Evolutionary conservation across 805 yeast genomes (phyloP).

Genomic region (Candida silvicultrix): DNA sequence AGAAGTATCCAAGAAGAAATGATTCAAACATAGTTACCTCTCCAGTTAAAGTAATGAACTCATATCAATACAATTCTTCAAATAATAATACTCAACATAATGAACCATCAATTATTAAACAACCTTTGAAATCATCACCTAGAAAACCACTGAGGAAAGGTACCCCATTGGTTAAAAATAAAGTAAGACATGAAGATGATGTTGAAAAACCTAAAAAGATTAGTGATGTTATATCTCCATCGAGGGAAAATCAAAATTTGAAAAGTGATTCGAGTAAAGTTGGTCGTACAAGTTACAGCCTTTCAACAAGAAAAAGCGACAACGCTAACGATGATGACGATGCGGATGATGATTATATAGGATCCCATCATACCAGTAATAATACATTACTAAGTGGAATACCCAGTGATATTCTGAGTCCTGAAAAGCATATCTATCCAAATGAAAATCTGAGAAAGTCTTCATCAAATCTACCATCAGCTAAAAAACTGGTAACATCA

Average conservation of each 20-base stretch:
- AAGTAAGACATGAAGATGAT: background rate
- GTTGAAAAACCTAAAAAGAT: no score
- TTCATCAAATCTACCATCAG: background rate
- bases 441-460: conserved; percentile 8
- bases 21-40: conserved; percentile 19
- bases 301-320: conserved; percentile 1
- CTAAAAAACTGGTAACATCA: no score
- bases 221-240: no score
- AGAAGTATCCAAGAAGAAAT: conserved; percentile 2
- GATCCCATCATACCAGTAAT: background rate
- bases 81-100: conserved; percentile 2
- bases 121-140: conserved; percentile 17
- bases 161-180: conserved; percentile 10
- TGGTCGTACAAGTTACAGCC: conserved; percentile 1
- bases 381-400: conserved; percentile 16
- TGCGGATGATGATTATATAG: conserved; percentile 4
- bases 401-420: conserved; percentile 20
- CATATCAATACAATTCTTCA: conserved; percentile 10
- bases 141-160: conserved; percentile 18
- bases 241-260: no score
- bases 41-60: conserved; percentile 15
- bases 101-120: conserved; percentile 5
- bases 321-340: background rate
- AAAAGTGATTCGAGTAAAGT: no score
- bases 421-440: conserved; percentile 19